phyloP scores from a whole-genome alignment of 306 rosid genomes.

The Prunus kanzakura region DNA sequence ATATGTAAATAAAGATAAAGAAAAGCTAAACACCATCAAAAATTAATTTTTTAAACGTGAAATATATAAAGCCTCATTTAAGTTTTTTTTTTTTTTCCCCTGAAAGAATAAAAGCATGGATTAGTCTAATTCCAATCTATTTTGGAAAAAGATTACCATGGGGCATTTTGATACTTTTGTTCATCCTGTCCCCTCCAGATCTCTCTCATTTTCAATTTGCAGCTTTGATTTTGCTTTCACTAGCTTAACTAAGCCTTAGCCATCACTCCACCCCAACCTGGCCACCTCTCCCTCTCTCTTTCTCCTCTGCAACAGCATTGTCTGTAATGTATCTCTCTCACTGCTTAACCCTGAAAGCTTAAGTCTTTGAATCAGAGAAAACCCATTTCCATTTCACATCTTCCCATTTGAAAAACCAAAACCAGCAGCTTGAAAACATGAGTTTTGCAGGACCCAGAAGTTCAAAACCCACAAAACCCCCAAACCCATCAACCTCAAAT shows the following conservation, averaged over 20 bases:
- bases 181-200: conserved; percentile 14
- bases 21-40: neutral
- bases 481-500: conserved; percentile 36
- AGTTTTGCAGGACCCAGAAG: conserved; percentile 44
- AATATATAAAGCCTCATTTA: no score
- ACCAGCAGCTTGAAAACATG: conserved; percentile 23
- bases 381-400: conserved; percentile 10
- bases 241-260: conserved; percentile 28
- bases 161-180: neutral
- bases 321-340: neutral
- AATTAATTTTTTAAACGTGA: neutral
- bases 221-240: conserved; percentile 29
- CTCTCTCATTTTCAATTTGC: conserved; percentile 15
- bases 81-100: neutral
- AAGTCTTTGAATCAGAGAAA: neutral
- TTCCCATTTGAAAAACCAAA: neutral
- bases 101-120: neutral
- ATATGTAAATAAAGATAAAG: neutral
- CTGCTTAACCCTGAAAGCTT: neutral
- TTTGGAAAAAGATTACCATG: neutral
- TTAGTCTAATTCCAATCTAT: neutral
- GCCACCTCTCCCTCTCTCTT: neutral
- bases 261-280: conserved; percentile 30
- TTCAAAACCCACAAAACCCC: conserved; percentile 55
- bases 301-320: conserved; percentile 1